Evolutionary conservation across 805 yeast genomes (phyloP).

Genomic region (Wickerhamomyces rabaulensis): DNA sequence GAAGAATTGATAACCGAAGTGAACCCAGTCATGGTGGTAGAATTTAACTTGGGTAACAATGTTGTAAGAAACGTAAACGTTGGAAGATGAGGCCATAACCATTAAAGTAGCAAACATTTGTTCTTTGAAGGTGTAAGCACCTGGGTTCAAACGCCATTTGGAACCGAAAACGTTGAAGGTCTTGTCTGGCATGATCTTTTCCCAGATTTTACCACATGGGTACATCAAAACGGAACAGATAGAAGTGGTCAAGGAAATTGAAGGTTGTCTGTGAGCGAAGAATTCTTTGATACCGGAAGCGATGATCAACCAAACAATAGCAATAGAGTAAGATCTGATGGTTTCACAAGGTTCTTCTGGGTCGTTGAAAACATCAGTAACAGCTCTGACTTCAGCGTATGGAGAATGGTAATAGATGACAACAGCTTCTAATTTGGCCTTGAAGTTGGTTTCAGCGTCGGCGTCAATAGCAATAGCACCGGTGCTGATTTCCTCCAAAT

Average conservation of each 20-base stretch:
- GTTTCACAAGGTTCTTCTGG: slow-evolving; percentile 44
- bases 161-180: slow-evolving; percentile 35
- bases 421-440: slow-evolving; percentile 28
- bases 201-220: slow-evolving; percentile 40
- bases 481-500: slow-evolving; percentile 24
- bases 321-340: slow-evolving; percentile 34
- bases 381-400: slow-evolving; percentile 63
- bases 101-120: slow-evolving; percentile 57
- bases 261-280: slow-evolving; percentile 50
- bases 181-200: slow-evolving; percentile 40
- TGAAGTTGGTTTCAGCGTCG: slow-evolving; percentile 15
- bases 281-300: slow-evolving; percentile 54
- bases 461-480: slow-evolving; percentile 24
- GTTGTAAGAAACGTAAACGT: slow-evolving; percentile 32
- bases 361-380: slow-evolving; percentile 49
- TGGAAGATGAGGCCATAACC: slow-evolving; percentile 30
- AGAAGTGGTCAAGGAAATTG: slow-evolving; percentile 36
- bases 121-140: slow-evolving; percentile 61
- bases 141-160: slow-evolving; percentile 48
- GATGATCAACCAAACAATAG: slow-evolving; percentile 41
- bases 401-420: slow-evolving; percentile 44
- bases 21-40: slow-evolving; percentile 26
- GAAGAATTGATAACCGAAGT: slow-evolving; percentile 47
- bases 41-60: slow-evolving; percentile 30
- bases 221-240: slow-evolving; percentile 42